These are phyloP conservation scores for Penicillium sp. DNA, from an alignment of 2,329 filamentous ascomycete genomes.

Conservation along the genomic window DNA sequence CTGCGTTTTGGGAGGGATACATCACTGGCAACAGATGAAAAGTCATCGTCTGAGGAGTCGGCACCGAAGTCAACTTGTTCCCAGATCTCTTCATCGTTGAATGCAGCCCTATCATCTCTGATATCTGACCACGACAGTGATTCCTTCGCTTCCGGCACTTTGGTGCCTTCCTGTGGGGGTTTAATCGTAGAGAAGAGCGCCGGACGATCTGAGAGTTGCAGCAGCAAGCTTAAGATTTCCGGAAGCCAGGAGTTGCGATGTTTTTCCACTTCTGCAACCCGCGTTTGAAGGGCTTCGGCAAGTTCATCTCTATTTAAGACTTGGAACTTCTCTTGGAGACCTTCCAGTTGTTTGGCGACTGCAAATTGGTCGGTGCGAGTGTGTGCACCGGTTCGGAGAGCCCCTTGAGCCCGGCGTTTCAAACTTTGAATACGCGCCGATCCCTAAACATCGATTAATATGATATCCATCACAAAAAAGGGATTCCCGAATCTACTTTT, in stretches of 20 bases:
- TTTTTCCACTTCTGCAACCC: slow-evolving; percentile 61
- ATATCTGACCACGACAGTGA: slow-evolving; percentile 77
- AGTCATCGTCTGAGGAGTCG: slow-evolving; percentile 42
- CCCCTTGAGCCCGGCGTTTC: slow-evolving; percentile 35
- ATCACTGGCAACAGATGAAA: slow-evolving; percentile 36
- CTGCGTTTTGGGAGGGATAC: slow-evolving; percentile 29
- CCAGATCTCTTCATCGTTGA: slow-evolving; percentile 48
- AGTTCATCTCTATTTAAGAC: slow-evolving; percentile 77
- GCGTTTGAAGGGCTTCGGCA: slow-evolving; percentile 65
- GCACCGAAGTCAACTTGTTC: slow-evolving; percentile 42
- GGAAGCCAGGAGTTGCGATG: slow-evolving; percentile 67
- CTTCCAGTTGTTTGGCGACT: slow-evolving; percentile 64
- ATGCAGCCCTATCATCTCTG: slow-evolving; percentile 72
- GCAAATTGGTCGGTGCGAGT: slow-evolving; percentile 75
- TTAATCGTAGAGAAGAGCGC: slow-evolving; percentile 67
- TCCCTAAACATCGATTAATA: slow-evolving; percentile 26
- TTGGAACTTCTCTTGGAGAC: slow-evolving; percentile 82
- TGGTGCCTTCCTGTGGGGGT: slow-evolving; percentile 59
- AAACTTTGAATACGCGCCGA: slow-evolving; percentile 29
- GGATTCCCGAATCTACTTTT: slow-evolving; percentile 46
- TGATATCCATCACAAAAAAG: not conserved
- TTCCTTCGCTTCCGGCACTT: slow-evolving; percentile 43
- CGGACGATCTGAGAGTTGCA: slow-evolving; percentile 81
- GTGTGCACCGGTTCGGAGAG: slow-evolving; percentile 48
- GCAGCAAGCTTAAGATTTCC: slow-evolving; percentile 74